These are phyloP conservation scores for Globisporangium lucens DNA, from an alignment of 352 stramenopile species.

Conservation along the genomic window DNA sequence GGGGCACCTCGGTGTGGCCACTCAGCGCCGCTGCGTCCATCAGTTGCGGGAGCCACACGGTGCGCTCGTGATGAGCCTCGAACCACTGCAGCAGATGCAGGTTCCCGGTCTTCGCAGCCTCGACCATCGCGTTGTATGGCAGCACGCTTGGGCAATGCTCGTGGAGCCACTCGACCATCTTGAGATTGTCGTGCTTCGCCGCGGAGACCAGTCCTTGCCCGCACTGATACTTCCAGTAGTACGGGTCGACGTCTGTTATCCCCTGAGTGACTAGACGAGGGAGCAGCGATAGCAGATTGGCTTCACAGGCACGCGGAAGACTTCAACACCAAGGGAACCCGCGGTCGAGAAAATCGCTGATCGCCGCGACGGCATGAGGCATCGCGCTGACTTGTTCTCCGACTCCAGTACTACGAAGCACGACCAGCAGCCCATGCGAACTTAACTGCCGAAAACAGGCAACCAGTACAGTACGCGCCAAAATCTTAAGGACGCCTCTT, in stretches of 20 bases:
- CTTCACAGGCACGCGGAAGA: neutral
- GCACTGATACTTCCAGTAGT: neutral
- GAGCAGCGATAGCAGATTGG: neutral
- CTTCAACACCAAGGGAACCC: neutral
- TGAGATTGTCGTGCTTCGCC: neutral
- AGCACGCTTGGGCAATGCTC: neutral
- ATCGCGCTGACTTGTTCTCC: neutral
- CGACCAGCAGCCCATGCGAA: neutral
- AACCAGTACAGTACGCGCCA: too few relatives aligned
- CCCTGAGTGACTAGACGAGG: neutral
- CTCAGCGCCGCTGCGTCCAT: neutral
- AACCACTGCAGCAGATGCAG: neutral
- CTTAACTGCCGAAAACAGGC: too few relatives aligned
- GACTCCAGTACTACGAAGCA: neutral
- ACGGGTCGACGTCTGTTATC: neutral
- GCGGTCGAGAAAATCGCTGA: neutral
- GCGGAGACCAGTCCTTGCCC: neutral
- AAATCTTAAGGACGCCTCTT: too few relatives aligned
- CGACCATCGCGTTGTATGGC: neutral
- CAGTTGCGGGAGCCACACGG: neutral
- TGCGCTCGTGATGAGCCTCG: neutral
- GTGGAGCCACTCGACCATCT: conserved; percentile 7
- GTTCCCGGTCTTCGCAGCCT: neutral
- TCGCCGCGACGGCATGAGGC: neutral
- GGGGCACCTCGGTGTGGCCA: neutral